phyloP scores from a whole-genome alignment of 306 rosid genomes.

The Canavalia gladiata region DNA sequence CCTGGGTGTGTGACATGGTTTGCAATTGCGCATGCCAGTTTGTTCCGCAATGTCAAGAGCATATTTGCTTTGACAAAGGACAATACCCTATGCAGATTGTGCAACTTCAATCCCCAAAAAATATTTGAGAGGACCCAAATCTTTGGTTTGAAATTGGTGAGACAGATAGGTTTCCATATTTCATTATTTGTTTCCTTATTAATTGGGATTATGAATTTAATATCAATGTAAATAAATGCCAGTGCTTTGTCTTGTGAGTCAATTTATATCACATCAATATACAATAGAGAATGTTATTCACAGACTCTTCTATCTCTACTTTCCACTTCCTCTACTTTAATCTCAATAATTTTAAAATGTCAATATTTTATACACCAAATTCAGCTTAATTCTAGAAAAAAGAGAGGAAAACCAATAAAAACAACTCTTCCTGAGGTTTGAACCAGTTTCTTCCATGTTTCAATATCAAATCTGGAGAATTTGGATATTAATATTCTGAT shows the following conservation, averaged over 20 bases:
- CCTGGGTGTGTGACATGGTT: too few species aligned
- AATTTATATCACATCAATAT: constrained; percentile 13
- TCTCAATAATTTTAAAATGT: neutral
- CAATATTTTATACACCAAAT: constrained; percentile 22
- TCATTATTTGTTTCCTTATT: constrained; percentile 17
- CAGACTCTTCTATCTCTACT: constrained; percentile 21
- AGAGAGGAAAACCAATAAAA: neutral
- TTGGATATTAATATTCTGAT: constrained; percentile 11
- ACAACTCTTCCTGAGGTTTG: constrained; percentile 4
- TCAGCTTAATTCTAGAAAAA: constrained; percentile 19
- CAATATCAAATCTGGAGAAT: constrained; percentile 22
- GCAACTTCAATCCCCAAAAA: too few species aligned
- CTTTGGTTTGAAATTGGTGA: too few species aligned
- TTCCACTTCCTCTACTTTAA: constrained; percentile 12
- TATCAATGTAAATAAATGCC: constrained; percentile 19
- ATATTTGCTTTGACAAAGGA: too few species aligned
- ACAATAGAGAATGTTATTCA: neutral
- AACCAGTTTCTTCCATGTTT: constrained; percentile 29
- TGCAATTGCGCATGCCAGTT: too few species aligned
- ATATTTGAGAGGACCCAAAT: too few species aligned
- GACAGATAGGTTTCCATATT: neutral
- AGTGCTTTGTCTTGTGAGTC: neutral
- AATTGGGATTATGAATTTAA: neutral
- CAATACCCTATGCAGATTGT: too few species aligned
- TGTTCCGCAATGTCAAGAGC: too few species aligned